Conservation (phyloP, 2,329 filamentous ascomycete species). For the Sarocladium oryzae region DNA sequence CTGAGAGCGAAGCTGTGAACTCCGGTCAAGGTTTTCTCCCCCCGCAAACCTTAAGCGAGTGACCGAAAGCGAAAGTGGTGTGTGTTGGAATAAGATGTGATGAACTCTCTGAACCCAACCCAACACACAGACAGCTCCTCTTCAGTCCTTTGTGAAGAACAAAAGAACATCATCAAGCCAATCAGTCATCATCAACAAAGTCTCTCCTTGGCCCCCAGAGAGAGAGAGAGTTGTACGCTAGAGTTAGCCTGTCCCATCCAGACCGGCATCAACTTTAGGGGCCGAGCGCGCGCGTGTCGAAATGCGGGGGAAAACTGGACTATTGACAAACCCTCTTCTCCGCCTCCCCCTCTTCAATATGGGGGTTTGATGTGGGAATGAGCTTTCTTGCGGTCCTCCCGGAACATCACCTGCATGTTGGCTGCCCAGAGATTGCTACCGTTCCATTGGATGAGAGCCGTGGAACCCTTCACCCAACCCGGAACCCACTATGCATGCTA, state of each 20-base stretch:
- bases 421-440: not conserved
- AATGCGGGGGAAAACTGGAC: not conserved
- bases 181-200: not conserved
- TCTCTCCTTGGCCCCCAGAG: slow-evolving; percentile 1
- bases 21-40: too few relatives aligned
- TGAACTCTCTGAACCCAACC: not conserved
- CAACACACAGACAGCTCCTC: not conserved
- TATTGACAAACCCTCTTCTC: too few relatives aligned
- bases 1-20: not conserved
- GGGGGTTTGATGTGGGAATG: not conserved
- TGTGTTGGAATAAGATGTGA: not conserved
- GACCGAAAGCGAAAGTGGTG: not conserved
- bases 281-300: not conserved
- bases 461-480: not conserved
- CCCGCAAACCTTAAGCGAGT: not conserved
- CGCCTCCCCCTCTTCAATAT: not conserved
- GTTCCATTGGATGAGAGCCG: not conserved
- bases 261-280: not conserved
- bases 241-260: too few relatives aligned
- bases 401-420: not conserved
- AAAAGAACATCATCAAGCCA: not conserved
- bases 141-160: not conserved
- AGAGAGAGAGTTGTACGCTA: not conserved
- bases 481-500: not conserved
- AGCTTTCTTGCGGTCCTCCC: not conserved